These are phyloP conservation scores for Cryptosporidium ubiquitum DNA, from an alignment of 169 alveolate species.

Conservation along the genomic window DNA sequence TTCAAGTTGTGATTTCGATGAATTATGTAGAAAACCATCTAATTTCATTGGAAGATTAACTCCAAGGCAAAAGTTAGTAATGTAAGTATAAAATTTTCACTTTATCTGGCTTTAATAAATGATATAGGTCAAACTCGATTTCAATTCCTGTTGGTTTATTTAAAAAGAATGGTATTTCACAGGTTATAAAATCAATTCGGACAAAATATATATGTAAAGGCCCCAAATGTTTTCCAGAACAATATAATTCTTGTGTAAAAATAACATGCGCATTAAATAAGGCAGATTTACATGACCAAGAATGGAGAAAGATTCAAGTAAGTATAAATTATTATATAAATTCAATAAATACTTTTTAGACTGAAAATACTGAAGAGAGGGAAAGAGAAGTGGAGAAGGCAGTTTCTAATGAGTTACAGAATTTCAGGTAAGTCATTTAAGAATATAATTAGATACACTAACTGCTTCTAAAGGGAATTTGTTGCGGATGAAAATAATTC, in stretches of 20 bases:
- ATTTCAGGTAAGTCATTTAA: slow-evolving; percentile 34
- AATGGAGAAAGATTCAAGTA: slow-evolving; percentile 52
- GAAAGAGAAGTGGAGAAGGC: not conserved
- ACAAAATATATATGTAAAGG: slow-evolving; percentile 54
- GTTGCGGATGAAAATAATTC: not conserved
- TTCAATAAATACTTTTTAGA: slow-evolving; percentile 7
- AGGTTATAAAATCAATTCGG: not conserved
- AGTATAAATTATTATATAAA: not conserved
- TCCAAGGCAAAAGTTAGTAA: slow-evolving; percentile 42
- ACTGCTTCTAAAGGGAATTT: not conserved
- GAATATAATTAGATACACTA: not conserved
- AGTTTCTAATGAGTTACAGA: slow-evolving; percentile 37
- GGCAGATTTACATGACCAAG: not conserved
- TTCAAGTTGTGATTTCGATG: slow-evolving; percentile 12
- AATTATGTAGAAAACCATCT: slow-evolving; percentile 47
- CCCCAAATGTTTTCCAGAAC: slow-evolving; percentile 45
- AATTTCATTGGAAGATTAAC: slow-evolving; percentile 53
- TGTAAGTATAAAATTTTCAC: slow-evolving; percentile 16
- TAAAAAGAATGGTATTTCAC: slow-evolving; percentile 17
- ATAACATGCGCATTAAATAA: slow-evolving; percentile 41
- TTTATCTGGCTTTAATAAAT: not conserved
- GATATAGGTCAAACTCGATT: slow-evolving; percentile 32
- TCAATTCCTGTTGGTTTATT: slow-evolving; percentile 15
- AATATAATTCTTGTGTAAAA: slow-evolving; percentile 64
- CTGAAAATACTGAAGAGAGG: slow-evolving; percentile 14